A percentile compares a stretch with the other conserved stretches of the same genome.
Evolutionary conservation across 805 yeast genomes (phyloP).

Genomic region (Metahyphopichia silvanorum): DNA sequence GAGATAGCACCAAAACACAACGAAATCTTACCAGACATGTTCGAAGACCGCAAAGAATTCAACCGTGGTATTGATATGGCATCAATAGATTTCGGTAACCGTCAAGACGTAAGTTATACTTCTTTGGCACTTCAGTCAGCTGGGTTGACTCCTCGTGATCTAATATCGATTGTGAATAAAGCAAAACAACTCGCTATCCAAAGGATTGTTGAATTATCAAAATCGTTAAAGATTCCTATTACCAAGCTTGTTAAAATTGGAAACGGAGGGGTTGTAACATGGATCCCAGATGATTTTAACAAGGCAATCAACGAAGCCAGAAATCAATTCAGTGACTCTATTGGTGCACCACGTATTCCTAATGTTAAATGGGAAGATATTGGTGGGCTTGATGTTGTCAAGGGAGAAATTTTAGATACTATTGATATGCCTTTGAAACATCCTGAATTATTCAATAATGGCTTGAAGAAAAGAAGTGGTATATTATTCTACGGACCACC

Average conservation of each 20-base stretch:
- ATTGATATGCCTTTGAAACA: constrained; percentile 93
- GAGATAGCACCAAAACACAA: constrained; percentile 11
- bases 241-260: constrained; percentile 39
- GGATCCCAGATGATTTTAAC: constrained; percentile 62
- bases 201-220: constrained; percentile 38
- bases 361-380: constrained; percentile 96
- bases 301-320: constrained; percentile 77
- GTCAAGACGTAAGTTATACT: constrained; percentile 49
- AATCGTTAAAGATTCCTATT: constrained; percentile 12
- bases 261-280: constrained; percentile 51
- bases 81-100: constrained; percentile 16
- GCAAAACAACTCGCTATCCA: constrained; percentile 59
- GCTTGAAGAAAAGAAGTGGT: constrained; percentile 92
- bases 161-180: constrained; percentile 63
- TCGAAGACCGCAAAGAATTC: constrained; percentile 17
- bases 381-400: constrained; percentile 89
- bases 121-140: constrained; percentile 83
- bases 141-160: constrained; percentile 84
- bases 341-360: constrained; percentile 96
- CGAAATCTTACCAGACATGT: constrained; percentile 12
- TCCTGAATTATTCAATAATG: constrained; percentile 84
- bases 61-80: constrained; percentile 12
- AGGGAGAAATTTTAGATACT: constrained; percentile 90
- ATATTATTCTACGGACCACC: constrained; percentile 97
- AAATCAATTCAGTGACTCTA: constrained; percentile 84